Percentiles rank a stretch among this genome's conserved stretches.
phyloP scores from a whole-genome alignment of 2,329 filamentous ascomycete genomes.

The Cladosporium colombiae region DNA sequence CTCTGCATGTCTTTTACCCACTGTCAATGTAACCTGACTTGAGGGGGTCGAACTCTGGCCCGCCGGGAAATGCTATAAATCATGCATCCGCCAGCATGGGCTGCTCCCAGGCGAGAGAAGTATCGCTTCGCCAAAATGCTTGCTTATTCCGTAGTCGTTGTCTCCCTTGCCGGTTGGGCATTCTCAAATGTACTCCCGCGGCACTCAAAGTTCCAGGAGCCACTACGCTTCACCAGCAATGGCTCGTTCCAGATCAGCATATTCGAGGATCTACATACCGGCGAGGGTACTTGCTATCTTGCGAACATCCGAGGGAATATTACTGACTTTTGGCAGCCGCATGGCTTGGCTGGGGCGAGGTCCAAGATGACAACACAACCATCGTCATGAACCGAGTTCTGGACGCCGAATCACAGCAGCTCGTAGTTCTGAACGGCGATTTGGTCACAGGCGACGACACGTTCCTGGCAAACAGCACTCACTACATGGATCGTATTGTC shows the following conservation, averaged over 20 bases:
- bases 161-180: not conserved
- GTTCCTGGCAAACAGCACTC: constrained; percentile 55
- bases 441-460: constrained; percentile 69
- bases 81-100: constrained; percentile 3
- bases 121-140: constrained; percentile 9
- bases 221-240: constrained; percentile 34
- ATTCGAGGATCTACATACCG: constrained; percentile 71
- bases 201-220: not conserved
- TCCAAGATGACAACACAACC: constrained; percentile 59
- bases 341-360: constrained; percentile 45
- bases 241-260: constrained; percentile 55
- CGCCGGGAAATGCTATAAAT: not conserved
- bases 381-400: constrained; percentile 61
- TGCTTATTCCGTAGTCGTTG: not conserved
- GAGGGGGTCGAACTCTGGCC: not conserved
- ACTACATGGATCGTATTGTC: constrained; percentile 62
- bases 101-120: constrained; percentile 7
- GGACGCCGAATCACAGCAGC: constrained; percentile 55
- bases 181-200: not conserved
- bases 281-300: constrained; percentile 51
- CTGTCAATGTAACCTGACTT: not conserved
- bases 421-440: constrained; percentile 72
- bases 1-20: not conserved
- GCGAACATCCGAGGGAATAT: not conserved
- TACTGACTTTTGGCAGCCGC: constrained; percentile 22